Percentiles rank a stretch among this genome's conserved stretches.
phyloP scores from a whole-genome alignment of 2,329 filamentous ascomycete species.

The Fulvia fulva region DNA sequence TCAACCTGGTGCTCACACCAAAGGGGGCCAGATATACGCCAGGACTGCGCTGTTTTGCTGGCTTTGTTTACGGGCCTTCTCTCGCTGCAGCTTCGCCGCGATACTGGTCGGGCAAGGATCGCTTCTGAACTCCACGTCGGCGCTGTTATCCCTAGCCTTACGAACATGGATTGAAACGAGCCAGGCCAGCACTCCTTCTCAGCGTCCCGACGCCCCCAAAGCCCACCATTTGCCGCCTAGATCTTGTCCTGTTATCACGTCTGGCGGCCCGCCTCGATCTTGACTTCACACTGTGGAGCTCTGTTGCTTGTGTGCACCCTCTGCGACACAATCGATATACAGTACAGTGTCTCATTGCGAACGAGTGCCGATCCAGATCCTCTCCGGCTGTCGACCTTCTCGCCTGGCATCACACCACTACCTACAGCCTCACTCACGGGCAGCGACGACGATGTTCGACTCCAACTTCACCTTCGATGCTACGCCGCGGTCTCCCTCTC shows the following conservation, averaged over 20 bases:
- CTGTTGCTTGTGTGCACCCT: neutral
- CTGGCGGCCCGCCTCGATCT: neutral
- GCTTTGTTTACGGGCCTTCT: neutral
- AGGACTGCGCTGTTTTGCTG: no score
- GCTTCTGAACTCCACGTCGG: neutral
- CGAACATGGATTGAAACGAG: neutral
- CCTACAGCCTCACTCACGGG: neutral
- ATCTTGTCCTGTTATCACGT: conserved; percentile 1
- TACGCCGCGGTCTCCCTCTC: conserved; percentile 24
- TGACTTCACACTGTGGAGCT: neutral
- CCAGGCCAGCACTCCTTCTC: neutral
- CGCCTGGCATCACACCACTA: neutral
- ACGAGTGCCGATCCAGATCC: neutral
- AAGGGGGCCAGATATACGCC: neutral
- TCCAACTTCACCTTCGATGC: conserved; percentile 31
- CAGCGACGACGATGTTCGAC: conserved; percentile 26
- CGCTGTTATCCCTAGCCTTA: conserved; percentile 3
- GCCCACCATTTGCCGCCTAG: conserved; percentile 3
- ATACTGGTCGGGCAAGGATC: neutral
- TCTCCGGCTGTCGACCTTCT: neutral
- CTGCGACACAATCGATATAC: neutral
- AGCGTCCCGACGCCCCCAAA: neutral
- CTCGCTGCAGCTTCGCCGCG: conserved; percentile 3
- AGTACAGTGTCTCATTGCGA: neutral
- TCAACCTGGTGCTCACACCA: neutral